A percentile compares a stretch with the other conserved stretches of the same genome.
Conservation (phyloP, 2,329 filamentous ascomycete species). For the Elsinoe necatrix region DNA sequence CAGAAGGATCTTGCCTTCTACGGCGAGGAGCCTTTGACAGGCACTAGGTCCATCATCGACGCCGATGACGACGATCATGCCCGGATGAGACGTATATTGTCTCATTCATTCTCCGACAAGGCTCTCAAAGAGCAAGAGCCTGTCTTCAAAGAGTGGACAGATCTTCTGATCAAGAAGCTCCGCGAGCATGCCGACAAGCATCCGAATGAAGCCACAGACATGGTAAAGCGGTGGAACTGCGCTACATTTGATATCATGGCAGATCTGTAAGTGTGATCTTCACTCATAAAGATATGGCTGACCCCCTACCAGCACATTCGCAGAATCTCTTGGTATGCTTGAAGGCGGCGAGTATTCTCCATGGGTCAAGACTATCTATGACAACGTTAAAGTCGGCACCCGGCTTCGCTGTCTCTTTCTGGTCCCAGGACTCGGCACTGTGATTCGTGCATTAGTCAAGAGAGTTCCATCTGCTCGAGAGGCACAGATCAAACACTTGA, state of each 20-base stretch:
- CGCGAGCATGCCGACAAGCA: slow-evolving; percentile 26
- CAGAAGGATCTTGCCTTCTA: slow-evolving; percentile 23
- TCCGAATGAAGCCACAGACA: slow-evolving; percentile 23
- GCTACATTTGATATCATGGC: slow-evolving; percentile 26
- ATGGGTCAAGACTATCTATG: slow-evolving; percentile 19
- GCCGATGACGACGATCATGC: slow-evolving; percentile 34
- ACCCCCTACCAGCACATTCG: slow-evolving; percentile 23
- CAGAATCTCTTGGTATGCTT: slow-evolving; percentile 28
- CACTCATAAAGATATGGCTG: neutral
- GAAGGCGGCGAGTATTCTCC: slow-evolving; percentile 20
- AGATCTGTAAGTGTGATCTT: slow-evolving; percentile 3
- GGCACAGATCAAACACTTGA: slow-evolving; percentile 15
- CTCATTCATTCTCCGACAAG: slow-evolving; percentile 35
- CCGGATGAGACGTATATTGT: slow-evolving; percentile 32
- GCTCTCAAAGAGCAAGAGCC: slow-evolving; percentile 34
- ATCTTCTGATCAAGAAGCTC: slow-evolving; percentile 34
- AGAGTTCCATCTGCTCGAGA: neutral
- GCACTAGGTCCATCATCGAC: slow-evolving; percentile 14
- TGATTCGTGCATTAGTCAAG: neutral
- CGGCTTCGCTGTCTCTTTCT: slow-evolving; percentile 8
- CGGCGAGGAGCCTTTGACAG: slow-evolving; percentile 18
- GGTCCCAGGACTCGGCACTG: slow-evolving; percentile 7
- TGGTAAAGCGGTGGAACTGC: slow-evolving; percentile 26
- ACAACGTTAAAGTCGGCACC: slow-evolving; percentile 10
- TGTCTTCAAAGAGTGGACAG: slow-evolving; percentile 34